Evolutionary conservation across 768 basidiomycete species (phyloP), one percentile per base, ranked within the genome.

Genomic region (Auriculariales sp.): DNA sequence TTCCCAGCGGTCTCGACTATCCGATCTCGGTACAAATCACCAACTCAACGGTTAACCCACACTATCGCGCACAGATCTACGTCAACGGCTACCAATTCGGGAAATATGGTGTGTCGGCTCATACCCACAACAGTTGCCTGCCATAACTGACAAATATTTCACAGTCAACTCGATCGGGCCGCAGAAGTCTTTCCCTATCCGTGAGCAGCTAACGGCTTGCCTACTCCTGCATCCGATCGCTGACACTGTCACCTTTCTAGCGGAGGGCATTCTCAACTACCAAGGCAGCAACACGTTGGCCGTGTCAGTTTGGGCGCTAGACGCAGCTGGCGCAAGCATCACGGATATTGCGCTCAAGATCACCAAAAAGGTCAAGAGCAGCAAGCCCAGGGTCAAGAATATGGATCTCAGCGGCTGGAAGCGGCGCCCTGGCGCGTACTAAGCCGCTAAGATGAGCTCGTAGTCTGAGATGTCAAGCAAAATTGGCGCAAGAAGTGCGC

Each of bases 161-260:
- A 17, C 19, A 44, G 39, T 50, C 25, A 32, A 47, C 17, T 15
- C 29, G 9, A 15, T 44, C 22, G 39, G 39, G 19, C 39, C 39
- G 39, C 39, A 44, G 39, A 61, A 6, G 63, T 63, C 39, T 54
- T 63, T 22, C 19, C 14, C 39, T 10, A 10, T 44, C 7, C 39
- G 35, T 36, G 22, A 15, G 35, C n/a, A n/a, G n/a, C n/a, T n/a
- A n/a, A n/a, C n/a, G n/a, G n/a, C n/a, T n/a, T n/a, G n/a, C n/a
- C n/a, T n/a, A n/a, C n/a, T n/a, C n/a, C n/a, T n/a, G n/a, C n/a
- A n/a, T n/a, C n/a, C 2, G 34, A 84, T 83, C 14, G 87, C 87
- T 22, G 86, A 90, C 61, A 66, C 72, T 46, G 81, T 77, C 55
- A 89, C 88, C 74, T 84, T 86, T 1, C 83, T 90, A 6, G 88